A percentile compares a stretch with the other conserved stretches of the same genome.
These are phyloP conservation scores for Metarhizium brunneum DNA, from an alignment of 2,329 filamentous ascomycete genomes.

Conservation along the genomic window DNA sequence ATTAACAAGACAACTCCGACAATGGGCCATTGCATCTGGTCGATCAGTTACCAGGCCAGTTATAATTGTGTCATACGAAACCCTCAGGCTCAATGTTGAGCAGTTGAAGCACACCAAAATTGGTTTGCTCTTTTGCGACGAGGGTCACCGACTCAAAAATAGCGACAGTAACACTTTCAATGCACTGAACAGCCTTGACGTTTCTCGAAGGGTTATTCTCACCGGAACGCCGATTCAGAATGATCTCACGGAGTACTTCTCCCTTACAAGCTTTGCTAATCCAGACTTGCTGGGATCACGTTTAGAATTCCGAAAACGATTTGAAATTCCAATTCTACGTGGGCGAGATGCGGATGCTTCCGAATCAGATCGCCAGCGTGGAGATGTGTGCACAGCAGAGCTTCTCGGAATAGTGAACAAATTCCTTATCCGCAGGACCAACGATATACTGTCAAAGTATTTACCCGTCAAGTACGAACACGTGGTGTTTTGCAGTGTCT, in stretches of 20 bases:
- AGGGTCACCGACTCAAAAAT: constrained; percentile 94
- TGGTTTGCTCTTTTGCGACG: constrained; percentile 87
- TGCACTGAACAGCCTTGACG: constrained; percentile 82
- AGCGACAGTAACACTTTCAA: constrained; percentile 93
- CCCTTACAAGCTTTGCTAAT: constrained; percentile 92
- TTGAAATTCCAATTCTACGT: constrained; percentile 83
- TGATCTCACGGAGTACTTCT: constrained; percentile 95
- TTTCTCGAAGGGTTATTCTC: constrained; percentile 83
- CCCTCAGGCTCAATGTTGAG: constrained; percentile 80
- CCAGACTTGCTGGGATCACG: constrained; percentile 83
- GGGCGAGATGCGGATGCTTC: constrained; percentile 86
- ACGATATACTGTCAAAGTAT: constrained; percentile 97
- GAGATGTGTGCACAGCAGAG: constrained; percentile 74
- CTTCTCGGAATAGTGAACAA: constrained; percentile 85
- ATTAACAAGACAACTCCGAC: constrained; percentile 76
- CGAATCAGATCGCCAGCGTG: constrained; percentile 71
- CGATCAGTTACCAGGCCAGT: constrained; percentile 83
- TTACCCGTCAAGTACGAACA: constrained; percentile 98
- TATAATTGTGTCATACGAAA: constrained; percentile 97
- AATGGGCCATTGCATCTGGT: constrained; percentile 92
- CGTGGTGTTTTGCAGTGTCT: constrained; percentile 93
- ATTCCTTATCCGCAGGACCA: constrained; percentile 95
- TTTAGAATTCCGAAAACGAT: constrained; percentile 86
- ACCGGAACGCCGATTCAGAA: constrained; percentile 98
- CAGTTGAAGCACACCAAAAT: constrained; percentile 86